A percentile compares a stretch with the other conserved stretches of the same genome.
Conservation (phyloP, 2,329 filamentous ascomycete genomes). For the Celoporthe dispersa region DNA sequence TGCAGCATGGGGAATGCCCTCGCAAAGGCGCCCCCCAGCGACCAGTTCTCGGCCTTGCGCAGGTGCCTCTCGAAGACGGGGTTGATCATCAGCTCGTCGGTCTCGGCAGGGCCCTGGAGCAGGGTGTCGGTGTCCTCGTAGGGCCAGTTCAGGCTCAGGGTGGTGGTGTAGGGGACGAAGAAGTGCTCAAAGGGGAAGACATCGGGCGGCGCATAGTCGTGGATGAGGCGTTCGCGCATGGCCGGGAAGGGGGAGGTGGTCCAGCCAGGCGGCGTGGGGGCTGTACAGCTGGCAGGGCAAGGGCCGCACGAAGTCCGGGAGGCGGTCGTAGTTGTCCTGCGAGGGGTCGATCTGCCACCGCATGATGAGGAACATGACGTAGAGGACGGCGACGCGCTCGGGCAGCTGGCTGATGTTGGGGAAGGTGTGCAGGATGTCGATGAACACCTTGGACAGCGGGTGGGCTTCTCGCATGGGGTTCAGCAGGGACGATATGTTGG, state of each 20-base stretch:
- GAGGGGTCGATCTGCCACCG: conserved; percentile 84
- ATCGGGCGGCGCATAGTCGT: conserved; percentile 46
- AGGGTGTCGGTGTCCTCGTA: conserved; percentile 76
- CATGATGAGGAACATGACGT: conserved; percentile 86
- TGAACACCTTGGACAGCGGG: conserved; percentile 82
- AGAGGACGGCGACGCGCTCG: conserved; percentile 80
- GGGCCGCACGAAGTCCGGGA: conserved; percentile 76
- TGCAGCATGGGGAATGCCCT: conserved; percentile 64
- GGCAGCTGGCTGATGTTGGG: conserved; percentile 78
- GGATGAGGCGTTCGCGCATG: conserved; percentile 71
- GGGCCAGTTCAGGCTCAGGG: conserved; percentile 80
- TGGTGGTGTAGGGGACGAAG: conserved; percentile 80
- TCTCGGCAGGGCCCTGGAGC: conserved; percentile 55
- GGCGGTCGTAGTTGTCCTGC: conserved; percentile 74
- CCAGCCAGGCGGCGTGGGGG: conserved; percentile 80
- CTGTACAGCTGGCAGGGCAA: conserved; percentile 66
- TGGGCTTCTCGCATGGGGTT: conserved; percentile 73
- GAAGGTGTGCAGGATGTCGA: conserved; percentile 83
- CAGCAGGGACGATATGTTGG: conserved; percentile 77
- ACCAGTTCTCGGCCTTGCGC: conserved; percentile 79
- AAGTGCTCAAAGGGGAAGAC: conserved; percentile 76
- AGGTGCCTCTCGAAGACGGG: conserved; percentile 85
- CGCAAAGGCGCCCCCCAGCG: conserved; percentile 71
- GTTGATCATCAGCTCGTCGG: conserved; percentile 76
- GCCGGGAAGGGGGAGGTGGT: conserved; percentile 79